Evolutionary conservation across 352 stramenopile genomes (phyloP).

Genomic region (Phytophthora sp.): DNA sequence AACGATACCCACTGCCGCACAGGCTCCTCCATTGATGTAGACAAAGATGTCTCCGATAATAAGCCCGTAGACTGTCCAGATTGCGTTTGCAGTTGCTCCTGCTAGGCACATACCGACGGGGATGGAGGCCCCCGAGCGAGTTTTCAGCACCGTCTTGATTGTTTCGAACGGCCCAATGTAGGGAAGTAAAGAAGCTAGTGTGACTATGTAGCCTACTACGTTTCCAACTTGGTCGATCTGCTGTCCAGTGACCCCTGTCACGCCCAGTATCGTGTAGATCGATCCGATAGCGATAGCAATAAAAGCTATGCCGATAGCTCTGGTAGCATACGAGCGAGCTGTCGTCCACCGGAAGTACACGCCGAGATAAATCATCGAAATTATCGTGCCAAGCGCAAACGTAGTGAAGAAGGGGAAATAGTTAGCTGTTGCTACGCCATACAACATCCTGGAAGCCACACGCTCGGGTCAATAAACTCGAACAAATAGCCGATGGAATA

Average conservation of each 20-base stretch:
- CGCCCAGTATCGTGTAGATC: conserved; percentile 27
- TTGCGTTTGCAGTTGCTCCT: conserved; percentile 23
- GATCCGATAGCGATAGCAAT: conserved; percentile 10
- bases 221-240: conserved; percentile 18
- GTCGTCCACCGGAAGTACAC: conserved; percentile 38
- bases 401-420: conserved; percentile 39
- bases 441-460: conserved; percentile 35
- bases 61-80: conserved; percentile 48
- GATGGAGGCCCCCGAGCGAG: conserved; percentile 31
- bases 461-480: background rate
- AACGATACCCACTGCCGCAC: conserved; percentile 13
- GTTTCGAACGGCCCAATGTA: conserved; percentile 41
- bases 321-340: conserved; percentile 16
- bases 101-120: conserved; percentile 32
- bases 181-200: conserved; percentile 33
- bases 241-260: conserved; percentile 24
- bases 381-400: conserved; percentile 29
- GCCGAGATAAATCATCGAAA: conserved; percentile 36
- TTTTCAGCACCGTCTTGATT: conserved; percentile 32
- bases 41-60: conserved; percentile 46
- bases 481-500: background rate
- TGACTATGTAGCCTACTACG: conserved; percentile 39
- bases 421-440: conserved; percentile 31
- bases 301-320: conserved; percentile 18
- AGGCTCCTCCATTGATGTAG: conserved; percentile 27